phyloP scores from a whole-genome alignment of 73 alveolate species.

The Paraurostyla sp. region DNA sequence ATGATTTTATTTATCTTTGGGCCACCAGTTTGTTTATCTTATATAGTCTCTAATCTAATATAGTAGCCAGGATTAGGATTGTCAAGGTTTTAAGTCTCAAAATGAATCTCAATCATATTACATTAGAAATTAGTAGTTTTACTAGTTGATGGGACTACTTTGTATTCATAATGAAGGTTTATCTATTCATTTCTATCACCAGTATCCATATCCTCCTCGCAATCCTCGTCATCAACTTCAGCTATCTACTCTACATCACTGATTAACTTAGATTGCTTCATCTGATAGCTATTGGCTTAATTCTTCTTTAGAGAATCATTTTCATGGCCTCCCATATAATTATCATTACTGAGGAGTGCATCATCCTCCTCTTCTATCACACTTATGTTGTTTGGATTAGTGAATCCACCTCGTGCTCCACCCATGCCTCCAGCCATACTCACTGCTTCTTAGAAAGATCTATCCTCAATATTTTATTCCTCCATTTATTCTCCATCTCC shows the following conservation, averaged over 20 bases:
- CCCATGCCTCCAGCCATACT: neutral
- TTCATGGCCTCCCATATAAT: too few relatives aligned
- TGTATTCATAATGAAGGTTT: neutral
- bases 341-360: constrained; percentile 17
- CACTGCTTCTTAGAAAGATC: neutral
- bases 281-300: neutral
- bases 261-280: neutral
- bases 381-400: neutral
- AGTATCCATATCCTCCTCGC: constrained; percentile 28
- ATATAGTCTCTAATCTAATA: constrained; percentile 38
- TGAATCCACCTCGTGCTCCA: neutral
- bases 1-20: neutral
- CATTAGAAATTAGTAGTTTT: constrained; percentile 14
- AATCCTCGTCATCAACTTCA: constrained; percentile 19
- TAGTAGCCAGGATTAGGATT: constrained; percentile 54
- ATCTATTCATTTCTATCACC: neutral
- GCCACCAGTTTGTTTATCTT: neutral
- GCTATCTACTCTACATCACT: neutral
- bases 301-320: neutral
- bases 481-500: neutral
- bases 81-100: constrained; percentile 47
- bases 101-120: constrained; percentile 43
- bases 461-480: neutral
- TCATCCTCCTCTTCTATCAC: constrained; percentile 37
- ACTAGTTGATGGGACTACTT: constrained; percentile 3